Conservation (phyloP, 1,139 yeast genomes). For the Lodderomyces parapsilosis region DNA sequence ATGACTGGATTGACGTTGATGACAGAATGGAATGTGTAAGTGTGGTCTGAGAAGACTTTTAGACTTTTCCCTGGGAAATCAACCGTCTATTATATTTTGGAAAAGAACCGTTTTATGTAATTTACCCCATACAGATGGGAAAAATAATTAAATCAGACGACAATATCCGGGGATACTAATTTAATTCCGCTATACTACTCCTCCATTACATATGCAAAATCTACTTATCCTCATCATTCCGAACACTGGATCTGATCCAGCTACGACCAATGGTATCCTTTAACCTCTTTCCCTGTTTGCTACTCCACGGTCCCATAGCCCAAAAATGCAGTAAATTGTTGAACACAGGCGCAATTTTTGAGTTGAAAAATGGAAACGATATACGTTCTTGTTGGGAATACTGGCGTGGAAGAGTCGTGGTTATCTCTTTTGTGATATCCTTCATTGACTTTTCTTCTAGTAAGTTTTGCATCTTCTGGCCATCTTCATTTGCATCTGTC, state of each 20-base stretch:
- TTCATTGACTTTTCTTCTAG: conserved; percentile 11
- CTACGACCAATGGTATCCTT: conserved; percentile 52
- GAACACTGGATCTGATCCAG: conserved; percentile 22
- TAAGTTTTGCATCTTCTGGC: conserved; percentile 5
- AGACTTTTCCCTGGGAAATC: not conserved
- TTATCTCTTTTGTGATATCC: conserved; percentile 14
- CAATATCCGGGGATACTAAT: not conserved
- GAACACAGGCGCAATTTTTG: conserved; percentile 47
- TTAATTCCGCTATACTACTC: not conserved
- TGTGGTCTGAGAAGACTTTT: too few relatives aligned
- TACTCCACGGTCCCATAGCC: conserved; percentile 64
- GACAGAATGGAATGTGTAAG: too few relatives aligned
- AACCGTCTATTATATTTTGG: too few relatives aligned
- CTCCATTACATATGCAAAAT: not conserved
- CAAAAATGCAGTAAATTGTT: conserved; percentile 53
- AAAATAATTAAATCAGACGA: not conserved
- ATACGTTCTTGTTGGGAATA: conserved; percentile 21
- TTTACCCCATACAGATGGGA: not conserved
- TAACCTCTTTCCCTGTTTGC: conserved; percentile 42
- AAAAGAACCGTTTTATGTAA: too few relatives aligned
- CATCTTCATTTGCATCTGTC: not conserved
- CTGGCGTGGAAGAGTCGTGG: conserved; percentile 25
- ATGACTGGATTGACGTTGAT: too few relatives aligned
- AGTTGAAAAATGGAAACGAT: conserved; percentile 30
- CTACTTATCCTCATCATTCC: conserved; percentile 5